Evolutionary conservation across 306 rosid species (phyloP).

Genomic region (Hylodesmum podocarpum): DNA sequence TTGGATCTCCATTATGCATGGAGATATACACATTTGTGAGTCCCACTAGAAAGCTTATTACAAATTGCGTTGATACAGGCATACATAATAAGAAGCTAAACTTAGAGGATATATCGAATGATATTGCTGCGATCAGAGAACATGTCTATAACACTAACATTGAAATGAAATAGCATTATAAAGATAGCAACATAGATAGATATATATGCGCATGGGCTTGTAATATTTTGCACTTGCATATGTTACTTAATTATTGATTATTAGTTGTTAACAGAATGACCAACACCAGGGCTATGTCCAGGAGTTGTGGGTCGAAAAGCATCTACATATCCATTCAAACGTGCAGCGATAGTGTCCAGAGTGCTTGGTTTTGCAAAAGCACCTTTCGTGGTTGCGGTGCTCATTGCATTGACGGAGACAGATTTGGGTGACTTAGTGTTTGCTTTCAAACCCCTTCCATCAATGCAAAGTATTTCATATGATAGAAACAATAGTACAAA

Average conservation of each 20-base stretch:
- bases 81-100: not conserved
- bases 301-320: conserved; percentile 78
- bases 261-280: conserved; percentile 61
- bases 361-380: conserved; percentile 24
- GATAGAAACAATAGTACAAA: conserved; percentile 47
- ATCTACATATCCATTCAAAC: conserved; percentile 39
- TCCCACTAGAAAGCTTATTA: not conserved
- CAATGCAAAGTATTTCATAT: conserved; percentile 38
- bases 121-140: not conserved
- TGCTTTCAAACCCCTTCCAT: conserved; percentile 56
- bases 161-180: conserved; percentile 15
- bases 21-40: not conserved
- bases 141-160: not conserved
- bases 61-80: not conserved
- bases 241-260: not conserved
- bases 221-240: not conserved
- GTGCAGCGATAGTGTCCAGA: not conserved
- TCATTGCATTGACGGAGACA: not conserved
- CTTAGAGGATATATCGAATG: not conserved
- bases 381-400: not conserved
- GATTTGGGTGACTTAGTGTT: not conserved
- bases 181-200: not conserved
- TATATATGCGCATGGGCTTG: not conserved
- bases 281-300: conserved; percentile 86
- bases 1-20: not conserved